Evolutionary conservation across 192 early-diverging fungal species (phyloP).

Genomic region (Coemansia sp.): DNA sequence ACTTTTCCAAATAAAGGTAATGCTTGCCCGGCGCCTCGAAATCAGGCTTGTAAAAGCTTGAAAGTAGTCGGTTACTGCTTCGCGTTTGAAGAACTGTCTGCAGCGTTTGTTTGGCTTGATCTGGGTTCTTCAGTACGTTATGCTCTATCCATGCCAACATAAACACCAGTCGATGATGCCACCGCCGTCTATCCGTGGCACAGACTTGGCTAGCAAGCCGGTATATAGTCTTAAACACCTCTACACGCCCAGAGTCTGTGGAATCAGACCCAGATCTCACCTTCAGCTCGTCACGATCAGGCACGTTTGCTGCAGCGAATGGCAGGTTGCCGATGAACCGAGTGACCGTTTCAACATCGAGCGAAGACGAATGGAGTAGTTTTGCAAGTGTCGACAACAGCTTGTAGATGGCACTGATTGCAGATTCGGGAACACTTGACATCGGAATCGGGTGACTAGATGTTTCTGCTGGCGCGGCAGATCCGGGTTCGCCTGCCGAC

Average conservation of each 20-base stretch:
- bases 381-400: slow-evolving; percentile 36
- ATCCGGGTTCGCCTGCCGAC: neutral
- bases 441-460: neutral
- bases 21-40: slow-evolving; percentile 51
- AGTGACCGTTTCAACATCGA: slow-evolving; percentile 15
- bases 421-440: slow-evolving; percentile 21
- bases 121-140: slow-evolving; percentile 20
- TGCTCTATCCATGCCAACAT: slow-evolving; percentile 49
- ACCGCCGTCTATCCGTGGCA: slow-evolving; percentile 35
- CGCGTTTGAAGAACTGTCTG: slow-evolving; percentile 46
- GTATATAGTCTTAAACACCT: slow-evolving; percentile 20
- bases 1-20: slow-evolving; percentile 54
- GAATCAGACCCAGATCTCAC: neutral
- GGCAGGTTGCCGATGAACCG: slow-evolving; percentile 41
- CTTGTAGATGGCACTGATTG: slow-evolving; percentile 37
- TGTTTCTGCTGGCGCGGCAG: neutral
- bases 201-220: slow-evolving; percentile 25
- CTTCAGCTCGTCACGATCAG: neutral
- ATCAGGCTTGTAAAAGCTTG: slow-evolving; percentile 54
- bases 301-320: neutral
- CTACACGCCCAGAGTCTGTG: neutral
- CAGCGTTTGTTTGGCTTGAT: slow-evolving; percentile 38
- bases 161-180: slow-evolving; percentile 44
- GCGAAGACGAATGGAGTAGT: slow-evolving; percentile 15
- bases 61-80: slow-evolving; percentile 36